Percentiles rank a stretch among this genome's conserved stretches.
Evolutionary conservation across 352 stramenopile species (phyloP).

Genomic region (Pythium myriotylum): DNA sequence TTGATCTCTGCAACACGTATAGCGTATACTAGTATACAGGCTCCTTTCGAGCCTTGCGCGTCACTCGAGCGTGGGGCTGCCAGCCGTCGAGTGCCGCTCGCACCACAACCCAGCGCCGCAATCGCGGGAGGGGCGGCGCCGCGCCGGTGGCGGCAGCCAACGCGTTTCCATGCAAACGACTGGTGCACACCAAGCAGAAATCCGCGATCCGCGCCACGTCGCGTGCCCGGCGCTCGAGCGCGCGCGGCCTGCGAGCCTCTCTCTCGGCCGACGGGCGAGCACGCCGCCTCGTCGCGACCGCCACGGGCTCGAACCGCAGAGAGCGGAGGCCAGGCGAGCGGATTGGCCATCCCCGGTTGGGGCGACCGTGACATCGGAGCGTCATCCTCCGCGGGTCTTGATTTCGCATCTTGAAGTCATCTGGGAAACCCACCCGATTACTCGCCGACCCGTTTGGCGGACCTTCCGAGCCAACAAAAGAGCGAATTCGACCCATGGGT

Average conservation of each 20-base stretch:
- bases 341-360: constrained; percentile 21
- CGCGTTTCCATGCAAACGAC: constrained; percentile 29
- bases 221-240: too few species aligned
- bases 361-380: constrained; percentile 21
- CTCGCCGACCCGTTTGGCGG: background rate
- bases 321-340: background rate
- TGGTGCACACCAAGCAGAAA: constrained; percentile 37
- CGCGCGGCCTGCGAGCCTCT: too few species aligned
- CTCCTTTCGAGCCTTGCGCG: background rate
- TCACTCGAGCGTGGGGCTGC: constrained; percentile 11
- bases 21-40: too few species aligned
- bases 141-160: constrained; percentile 13
- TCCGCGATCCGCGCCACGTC: background rate
- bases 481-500: too few species aligned
- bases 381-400: constrained; percentile 26
- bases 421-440: constrained; percentile 2
- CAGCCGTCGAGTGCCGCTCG: background rate
- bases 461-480: too few species aligned
- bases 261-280: too few species aligned
- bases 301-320: background rate
- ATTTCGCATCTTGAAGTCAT: constrained; percentile 14
- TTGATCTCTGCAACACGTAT: too few species aligned
- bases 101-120: constrained; percentile 10
- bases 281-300: too few species aligned
- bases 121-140: background rate